A percentile compares a stretch with the other conserved stretches of the same genome.
Conservation (phyloP, 2,329 filamentous ascomycete species). For the Xylaria sp. region DNA sequence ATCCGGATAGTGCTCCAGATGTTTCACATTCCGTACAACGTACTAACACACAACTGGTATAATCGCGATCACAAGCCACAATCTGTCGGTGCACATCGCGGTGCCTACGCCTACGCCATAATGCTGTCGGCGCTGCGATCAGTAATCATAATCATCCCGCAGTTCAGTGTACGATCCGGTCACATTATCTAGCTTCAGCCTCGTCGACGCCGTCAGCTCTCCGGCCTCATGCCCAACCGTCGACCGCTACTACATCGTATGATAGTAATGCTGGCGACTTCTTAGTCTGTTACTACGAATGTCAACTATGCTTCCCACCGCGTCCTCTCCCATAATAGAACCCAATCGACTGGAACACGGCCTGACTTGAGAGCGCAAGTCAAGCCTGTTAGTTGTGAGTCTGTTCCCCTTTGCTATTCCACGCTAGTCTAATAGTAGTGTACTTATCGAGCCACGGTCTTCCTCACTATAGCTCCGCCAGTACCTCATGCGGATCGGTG, state of each 20-base stretch:
- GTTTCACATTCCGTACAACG: constrained; percentile 7
- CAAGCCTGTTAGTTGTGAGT: neutral
- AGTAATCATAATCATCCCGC: constrained; percentile 14
- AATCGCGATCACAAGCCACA: constrained; percentile 22
- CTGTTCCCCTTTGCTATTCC: neutral
- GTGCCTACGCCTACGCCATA: neutral
- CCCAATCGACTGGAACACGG: neutral
- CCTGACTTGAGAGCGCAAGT: neutral
- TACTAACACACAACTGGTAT: neutral
- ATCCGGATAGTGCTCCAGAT: neutral
- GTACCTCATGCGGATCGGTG: constrained; percentile 21
- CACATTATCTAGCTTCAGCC: constrained; percentile 23
- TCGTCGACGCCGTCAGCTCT: constrained; percentile 12
- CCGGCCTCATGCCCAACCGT: neutral
- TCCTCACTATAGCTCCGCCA: neutral
- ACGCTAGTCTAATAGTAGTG: neutral
- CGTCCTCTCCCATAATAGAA: neutral
- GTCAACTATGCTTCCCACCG: neutral
- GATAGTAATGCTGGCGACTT: neutral
- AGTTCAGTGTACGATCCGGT: neutral
- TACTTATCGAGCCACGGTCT: neutral
- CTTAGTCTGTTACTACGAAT: neutral
- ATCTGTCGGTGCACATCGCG: constrained; percentile 15
- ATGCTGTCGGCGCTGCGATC: neutral
- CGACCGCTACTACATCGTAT: neutral